Conservation (phyloP, 1,284 basidiomycete genomes). For the Singerocomus inundabilis region DNA sequence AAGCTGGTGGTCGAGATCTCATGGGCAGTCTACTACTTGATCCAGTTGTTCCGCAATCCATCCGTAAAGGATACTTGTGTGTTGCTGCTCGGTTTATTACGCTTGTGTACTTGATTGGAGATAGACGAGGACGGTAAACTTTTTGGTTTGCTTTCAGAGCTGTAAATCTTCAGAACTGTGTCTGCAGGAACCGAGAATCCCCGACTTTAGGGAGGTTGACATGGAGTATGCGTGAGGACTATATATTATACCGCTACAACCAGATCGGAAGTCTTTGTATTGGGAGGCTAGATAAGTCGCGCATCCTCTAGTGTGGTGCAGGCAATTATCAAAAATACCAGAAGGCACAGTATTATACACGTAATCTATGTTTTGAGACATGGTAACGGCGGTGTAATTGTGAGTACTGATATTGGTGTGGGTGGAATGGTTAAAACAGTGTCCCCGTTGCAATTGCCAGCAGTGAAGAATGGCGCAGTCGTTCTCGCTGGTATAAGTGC, state of each 20-base stretch:
- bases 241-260: neutral
- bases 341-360: too few relatives aligned
- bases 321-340: neutral
- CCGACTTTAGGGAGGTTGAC: too few relatives aligned
- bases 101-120: conserved; percentile 29
- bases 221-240: neutral
- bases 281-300: neutral
- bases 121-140: conserved; percentile 14
- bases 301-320: neutral
- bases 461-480: neutral
- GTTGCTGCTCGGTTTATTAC: conserved; percentile 26
- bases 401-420: neutral
- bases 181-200: neutral
- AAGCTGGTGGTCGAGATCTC: conserved; percentile 29
- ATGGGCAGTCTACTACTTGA: conserved; percentile 31
- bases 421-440: neutral
- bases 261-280: neutral
- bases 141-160: neutral
- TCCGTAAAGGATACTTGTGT: conserved; percentile 25
- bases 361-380: too few relatives aligned
- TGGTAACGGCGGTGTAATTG: too few relatives aligned
- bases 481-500: neutral
- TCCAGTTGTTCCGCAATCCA: conserved; percentile 29
- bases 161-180: neutral
- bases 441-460: neutral